phyloP scores from a whole-genome alignment of 768 basidiomycete genomes.

The Auriscalpium microsporum region DNA sequence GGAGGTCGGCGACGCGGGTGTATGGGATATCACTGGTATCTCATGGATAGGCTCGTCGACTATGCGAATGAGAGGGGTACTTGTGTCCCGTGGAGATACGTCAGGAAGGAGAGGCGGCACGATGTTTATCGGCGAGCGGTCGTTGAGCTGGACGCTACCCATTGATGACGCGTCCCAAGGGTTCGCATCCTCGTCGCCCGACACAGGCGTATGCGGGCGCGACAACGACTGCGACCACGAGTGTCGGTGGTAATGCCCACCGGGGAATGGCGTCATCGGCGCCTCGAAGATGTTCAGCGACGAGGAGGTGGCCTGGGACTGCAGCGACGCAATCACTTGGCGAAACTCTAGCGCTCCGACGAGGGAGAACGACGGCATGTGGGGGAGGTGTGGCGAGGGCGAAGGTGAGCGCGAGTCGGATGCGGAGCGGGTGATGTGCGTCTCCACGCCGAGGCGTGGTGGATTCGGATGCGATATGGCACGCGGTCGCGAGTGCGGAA shows the following conservation, averaged over 20 bases:
- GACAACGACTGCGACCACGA: slow-evolving; percentile 19
- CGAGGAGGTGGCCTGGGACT: slow-evolving; percentile 52
- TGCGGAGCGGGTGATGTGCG: slow-evolving; percentile 36
- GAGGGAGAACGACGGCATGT: slow-evolving; percentile 81
- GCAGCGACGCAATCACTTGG: slow-evolving; percentile 77
- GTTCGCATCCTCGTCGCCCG: slow-evolving; percentile 24
- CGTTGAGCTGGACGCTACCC: slow-evolving; percentile 42
- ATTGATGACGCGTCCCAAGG: slow-evolving; percentile 39
- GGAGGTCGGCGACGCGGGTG: slow-evolving; percentile 39
- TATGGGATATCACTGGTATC: slow-evolving; percentile 47
- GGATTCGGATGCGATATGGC: slow-evolving; percentile 28
- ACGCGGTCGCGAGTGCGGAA: slow-evolving; percentile 26
- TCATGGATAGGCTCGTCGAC: slow-evolving; percentile 10
- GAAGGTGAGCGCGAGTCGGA: slow-evolving; percentile 39
- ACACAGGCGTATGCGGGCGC: slow-evolving; percentile 24
- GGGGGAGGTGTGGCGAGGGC: slow-evolving; percentile 30
- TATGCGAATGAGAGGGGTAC: slow-evolving; percentile 6
- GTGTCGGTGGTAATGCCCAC: slow-evolving; percentile 60
- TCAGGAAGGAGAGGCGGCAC: slow-evolving; percentile 19
- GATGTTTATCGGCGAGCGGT: slow-evolving; percentile 34
- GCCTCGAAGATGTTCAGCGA: slow-evolving; percentile 60
- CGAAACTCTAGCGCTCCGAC: slow-evolving; percentile 95
- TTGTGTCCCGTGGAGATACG: slow-evolving; percentile 1
- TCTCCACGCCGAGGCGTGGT: slow-evolving; percentile 29
- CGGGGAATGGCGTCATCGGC: slow-evolving; percentile 60